phyloP scores from a whole-genome alignment of 345 rosid genomes.

The Corchorus olitorius region DNA sequence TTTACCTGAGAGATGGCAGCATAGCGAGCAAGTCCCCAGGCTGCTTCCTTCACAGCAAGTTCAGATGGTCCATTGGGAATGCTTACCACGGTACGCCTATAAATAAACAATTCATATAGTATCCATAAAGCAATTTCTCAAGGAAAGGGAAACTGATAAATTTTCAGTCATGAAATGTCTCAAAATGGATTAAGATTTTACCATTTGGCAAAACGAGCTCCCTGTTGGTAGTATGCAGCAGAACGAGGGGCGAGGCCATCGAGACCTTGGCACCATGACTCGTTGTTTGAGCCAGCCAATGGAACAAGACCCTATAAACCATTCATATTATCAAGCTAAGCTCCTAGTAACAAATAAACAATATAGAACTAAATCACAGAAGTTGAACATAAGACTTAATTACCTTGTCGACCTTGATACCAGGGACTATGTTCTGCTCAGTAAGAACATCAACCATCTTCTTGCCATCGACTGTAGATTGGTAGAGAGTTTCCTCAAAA shows the following conservation, averaged over 20 bases:
- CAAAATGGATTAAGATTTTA: not conserved
- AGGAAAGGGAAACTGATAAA: not conserved
- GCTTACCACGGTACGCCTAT: conserved; percentile 44
- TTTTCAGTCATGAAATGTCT: not conserved
- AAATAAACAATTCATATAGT: not conserved
- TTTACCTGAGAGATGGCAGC: conserved; percentile 38
- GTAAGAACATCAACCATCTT: conserved; percentile 21
- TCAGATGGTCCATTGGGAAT: conserved; percentile 47
- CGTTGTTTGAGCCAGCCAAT: conserved; percentile 40
- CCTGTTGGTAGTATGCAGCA: conserved; percentile 45
- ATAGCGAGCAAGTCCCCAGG: conserved; percentile 43
- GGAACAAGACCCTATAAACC: conserved; percentile 44
- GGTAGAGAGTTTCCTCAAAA: conserved; percentile 48
- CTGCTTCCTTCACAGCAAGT: conserved; percentile 44
- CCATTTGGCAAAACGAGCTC: conserved; percentile 49
- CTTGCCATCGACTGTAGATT: conserved; percentile 35
- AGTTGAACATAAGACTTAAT: not conserved
- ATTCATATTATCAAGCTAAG: not conserved
- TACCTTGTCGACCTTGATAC: conserved; percentile 48
- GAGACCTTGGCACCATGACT: conserved; percentile 55
- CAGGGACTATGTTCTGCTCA: conserved; percentile 39
- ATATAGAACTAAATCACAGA: not conserved
- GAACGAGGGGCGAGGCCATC: conserved; percentile 45
- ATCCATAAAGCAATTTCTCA: not conserved
- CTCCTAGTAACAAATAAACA: not conserved